These are phyloP conservation scores for Termitomyces sp. DNA, from an alignment of 768 basidiomycete species.

Conservation along the genomic window DNA sequence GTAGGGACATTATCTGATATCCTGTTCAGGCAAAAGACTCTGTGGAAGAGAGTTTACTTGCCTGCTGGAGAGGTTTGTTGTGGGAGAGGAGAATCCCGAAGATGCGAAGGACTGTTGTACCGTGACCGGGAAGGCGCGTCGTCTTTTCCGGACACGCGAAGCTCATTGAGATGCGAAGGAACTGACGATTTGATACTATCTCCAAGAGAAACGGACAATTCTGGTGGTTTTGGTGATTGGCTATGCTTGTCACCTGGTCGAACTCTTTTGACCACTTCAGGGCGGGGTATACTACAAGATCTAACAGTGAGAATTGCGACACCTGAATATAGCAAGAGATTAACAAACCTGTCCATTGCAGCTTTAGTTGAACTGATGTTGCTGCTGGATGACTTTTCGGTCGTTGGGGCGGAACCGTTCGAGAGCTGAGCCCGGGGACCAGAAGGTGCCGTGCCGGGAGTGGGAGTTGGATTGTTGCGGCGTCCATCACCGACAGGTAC, in stretches of 20 bases:
- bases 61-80: constrained; percentile 15
- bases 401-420: constrained; percentile 25
- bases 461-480: constrained; percentile 29
- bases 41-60: constrained; percentile 28
- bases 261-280: constrained; percentile 73
- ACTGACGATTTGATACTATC: constrained; percentile 14
- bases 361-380: constrained; percentile 46
- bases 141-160: constrained; percentile 19
- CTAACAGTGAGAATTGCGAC: background rate
- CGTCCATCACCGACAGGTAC: constrained; percentile 30
- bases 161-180: constrained; percentile 15
- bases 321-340: background rate
- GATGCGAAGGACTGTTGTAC: constrained; percentile 22
- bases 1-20: constrained; percentile 33
- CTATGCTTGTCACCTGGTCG: constrained; percentile 35
- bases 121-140: constrained; percentile 19
- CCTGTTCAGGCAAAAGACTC: constrained; percentile 40
- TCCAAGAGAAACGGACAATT: constrained; percentile 5
- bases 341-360: constrained; percentile 61
- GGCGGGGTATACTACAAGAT: constrained; percentile 59
- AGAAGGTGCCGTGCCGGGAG: constrained; percentile 41
- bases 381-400: constrained; percentile 21
- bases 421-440: constrained; percentile 56
- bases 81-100: constrained; percentile 17
- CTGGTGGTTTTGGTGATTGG: constrained; percentile 31